A percentile compares a stretch with the other conserved stretches of the same genome.
Conservation (phyloP, 306 rosid species). For the Fragaria vesca region DNA sequence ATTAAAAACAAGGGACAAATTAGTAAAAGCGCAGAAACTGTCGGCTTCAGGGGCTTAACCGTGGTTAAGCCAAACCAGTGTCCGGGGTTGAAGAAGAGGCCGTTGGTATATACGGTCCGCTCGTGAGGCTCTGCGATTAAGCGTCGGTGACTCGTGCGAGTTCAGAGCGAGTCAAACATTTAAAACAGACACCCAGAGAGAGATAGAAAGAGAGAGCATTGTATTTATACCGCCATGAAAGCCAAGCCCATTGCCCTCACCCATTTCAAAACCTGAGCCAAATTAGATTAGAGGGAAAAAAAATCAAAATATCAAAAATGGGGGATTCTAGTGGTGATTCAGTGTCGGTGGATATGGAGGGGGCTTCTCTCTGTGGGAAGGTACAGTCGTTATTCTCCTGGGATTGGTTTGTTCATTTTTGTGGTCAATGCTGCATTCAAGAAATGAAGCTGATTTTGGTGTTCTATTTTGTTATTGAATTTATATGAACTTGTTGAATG, state of each 20-base stretch:
- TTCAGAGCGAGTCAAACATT: conserved; percentile 30
- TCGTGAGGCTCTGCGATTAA: conserved; percentile 45
- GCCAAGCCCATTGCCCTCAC: conserved; percentile 24
- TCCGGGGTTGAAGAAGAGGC: conserved; percentile 30
- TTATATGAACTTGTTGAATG: conserved; percentile 3
- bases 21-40: conserved; percentile 33
- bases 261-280: conserved; percentile 24
- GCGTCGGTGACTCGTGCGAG: conserved; percentile 99
- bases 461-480: conserved; percentile 7
- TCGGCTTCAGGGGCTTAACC: conserved; percentile 59
- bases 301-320: conserved; percentile 21
- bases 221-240: conserved; percentile 37
- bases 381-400: conserved; percentile 35
- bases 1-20: conserved; percentile 8
- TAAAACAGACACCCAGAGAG: background rate
- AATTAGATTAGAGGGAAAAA: background rate
- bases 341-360: conserved; percentile 81
- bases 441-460: background rate
- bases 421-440: background rate
- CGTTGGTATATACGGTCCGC: conserved; percentile 49
- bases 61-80: conserved; percentile 53
- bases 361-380: conserved; percentile 66
- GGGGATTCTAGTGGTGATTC: conserved; percentile 86
- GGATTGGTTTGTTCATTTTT: conserved; percentile 2
- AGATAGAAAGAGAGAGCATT: conserved; percentile 11